Evolutionary conservation across 352 stramenopile species (phyloP).

Genomic region (Phytophthora constricta): DNA sequence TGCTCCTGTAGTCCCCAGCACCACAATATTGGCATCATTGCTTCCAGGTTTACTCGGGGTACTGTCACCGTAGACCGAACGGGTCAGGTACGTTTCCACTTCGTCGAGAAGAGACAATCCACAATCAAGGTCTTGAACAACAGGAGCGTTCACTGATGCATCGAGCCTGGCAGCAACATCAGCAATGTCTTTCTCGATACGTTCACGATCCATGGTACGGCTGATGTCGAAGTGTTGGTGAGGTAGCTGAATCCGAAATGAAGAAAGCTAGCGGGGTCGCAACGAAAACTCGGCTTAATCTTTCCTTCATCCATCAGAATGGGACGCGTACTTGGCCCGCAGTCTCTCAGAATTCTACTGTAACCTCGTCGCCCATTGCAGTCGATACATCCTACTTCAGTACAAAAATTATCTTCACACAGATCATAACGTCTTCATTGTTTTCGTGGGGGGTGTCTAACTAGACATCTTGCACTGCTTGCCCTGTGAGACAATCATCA

Average conservation of each 20-base stretch:
- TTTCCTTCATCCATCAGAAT: too few species aligned
- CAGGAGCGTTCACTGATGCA: background rate
- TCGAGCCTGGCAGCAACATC: conserved; percentile 2
- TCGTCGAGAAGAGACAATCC: conserved; percentile 14
- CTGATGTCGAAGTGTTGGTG: too few species aligned
- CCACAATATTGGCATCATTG: conserved; percentile 10
- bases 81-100: conserved; percentile 23
- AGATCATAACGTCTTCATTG: too few species aligned
- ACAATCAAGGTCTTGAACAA: conserved; percentile 12
- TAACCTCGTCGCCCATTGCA: too few species aligned
- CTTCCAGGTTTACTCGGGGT: background rate
- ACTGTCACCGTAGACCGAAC: background rate
- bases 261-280: background rate
- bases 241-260: background rate
- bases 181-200: conserved; percentile 3
- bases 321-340: too few species aligned
- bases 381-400: too few species aligned
- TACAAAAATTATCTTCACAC: too few species aligned
- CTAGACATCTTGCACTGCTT: too few species aligned
- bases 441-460: too few species aligned
- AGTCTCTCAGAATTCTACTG: too few species aligned
- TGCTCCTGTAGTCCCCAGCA: conserved; percentile 22
- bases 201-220: conserved; percentile 13
- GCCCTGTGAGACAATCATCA: too few species aligned
- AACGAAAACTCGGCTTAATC: background rate